phyloP scores from a whole-genome alignment of 495 filamentous ascomycete genomes.

The Tuber aestivum region DNA sequence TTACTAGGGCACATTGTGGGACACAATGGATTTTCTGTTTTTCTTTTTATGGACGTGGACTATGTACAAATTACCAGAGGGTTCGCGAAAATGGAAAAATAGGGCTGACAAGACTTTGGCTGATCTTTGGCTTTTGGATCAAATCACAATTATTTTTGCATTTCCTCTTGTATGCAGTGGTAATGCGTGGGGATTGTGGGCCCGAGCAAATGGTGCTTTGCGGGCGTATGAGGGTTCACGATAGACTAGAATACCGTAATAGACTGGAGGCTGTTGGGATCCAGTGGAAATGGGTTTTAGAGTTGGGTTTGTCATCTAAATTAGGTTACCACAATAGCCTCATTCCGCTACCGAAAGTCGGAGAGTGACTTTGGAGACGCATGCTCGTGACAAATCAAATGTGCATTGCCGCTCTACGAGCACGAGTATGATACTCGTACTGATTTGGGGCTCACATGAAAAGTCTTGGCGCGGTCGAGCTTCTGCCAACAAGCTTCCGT shows the following conservation, averaged over 20 bases:
- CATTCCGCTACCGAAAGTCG: background rate
- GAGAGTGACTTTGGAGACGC: background rate
- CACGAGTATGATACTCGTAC: too few species aligned
- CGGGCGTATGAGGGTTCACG: background rate
- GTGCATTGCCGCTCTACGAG: background rate
- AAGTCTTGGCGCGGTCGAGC: background rate
- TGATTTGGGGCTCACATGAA: background rate
- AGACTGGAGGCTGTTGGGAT: too few species aligned
- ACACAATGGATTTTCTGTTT: constrained; percentile 22
- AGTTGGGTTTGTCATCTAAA: background rate
- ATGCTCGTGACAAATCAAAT: background rate
- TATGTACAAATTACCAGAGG: background rate
- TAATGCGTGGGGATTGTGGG: background rate
- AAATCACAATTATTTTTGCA: background rate
- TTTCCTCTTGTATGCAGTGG: background rate
- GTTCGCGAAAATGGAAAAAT: background rate
- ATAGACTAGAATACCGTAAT: too few species aligned
- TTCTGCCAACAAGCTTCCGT: background rate
- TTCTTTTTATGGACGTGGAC: constrained; percentile 3
- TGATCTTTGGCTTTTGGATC: background rate
- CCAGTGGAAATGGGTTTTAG: background rate
- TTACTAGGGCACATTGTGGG: constrained; percentile 23
- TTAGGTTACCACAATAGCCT: background rate
- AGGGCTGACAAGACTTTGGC: background rate
- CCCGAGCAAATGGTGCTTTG: background rate